Percentiles rank a stretch among this genome's conserved stretches.
Conservation (phyloP, 768 basidiomycete species). For the Rhizopogon roseolus region DNA sequence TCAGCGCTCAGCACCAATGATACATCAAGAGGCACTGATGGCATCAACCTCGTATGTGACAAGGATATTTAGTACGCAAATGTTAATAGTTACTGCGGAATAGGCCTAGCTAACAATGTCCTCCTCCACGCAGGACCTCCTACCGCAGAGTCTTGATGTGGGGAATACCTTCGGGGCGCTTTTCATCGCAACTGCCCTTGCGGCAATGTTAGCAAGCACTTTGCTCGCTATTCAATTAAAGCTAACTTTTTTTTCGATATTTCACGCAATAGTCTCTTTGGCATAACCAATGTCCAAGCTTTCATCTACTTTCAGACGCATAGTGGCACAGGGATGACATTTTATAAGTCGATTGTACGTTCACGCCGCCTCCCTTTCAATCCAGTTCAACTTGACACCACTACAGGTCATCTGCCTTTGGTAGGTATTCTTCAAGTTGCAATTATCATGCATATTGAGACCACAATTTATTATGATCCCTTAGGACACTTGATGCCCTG, state of each 20-base stretch:
- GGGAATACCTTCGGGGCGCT: background rate
- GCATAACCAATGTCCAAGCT: background rate
- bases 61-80: background rate
- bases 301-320: background rate
- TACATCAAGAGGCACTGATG: background rate
- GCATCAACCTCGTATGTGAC: background rate
- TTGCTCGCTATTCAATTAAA: background rate
- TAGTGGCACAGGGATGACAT: background rate
- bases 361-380: background rate
- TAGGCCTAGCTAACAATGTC: background rate
- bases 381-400: background rate
- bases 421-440: background rate
- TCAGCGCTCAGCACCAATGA: background rate
- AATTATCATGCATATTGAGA: background rate
- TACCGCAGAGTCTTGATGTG: background rate
- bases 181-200: background rate
- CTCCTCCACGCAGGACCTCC: background rate
- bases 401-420: background rate
- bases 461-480: background rate
- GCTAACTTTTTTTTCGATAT: background rate
- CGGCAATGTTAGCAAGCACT: background rate
- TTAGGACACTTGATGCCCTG: conserved; percentile 31
- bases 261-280: background rate
- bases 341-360: background rate
- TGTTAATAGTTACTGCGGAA: background rate